Base-by-base conservation (phyloP, 2,329 filamentous ascomycete species). In the Claviceps digitariae region DNA sequence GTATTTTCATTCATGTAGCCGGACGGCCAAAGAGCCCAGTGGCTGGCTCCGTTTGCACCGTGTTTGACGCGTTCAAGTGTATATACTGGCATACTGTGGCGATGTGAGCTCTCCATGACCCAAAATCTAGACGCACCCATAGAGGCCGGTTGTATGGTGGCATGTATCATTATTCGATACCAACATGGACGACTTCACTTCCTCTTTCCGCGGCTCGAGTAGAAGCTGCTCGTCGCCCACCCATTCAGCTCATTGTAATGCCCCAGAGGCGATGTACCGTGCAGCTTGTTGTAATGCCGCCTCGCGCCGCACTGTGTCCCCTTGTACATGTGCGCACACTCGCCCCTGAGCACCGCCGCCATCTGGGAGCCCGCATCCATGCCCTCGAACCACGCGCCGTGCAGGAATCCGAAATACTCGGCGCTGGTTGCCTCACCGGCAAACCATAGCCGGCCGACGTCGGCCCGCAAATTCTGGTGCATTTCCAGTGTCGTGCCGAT, bases 391-490 rank as follows among this genome's bases (percentile, higher is more conserved):
- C 72, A 83, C 0, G 79, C 78, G 0, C 79, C 80, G 29, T 86
- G 83, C 61, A 86, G 58, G 64, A 82, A 86, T 0, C 83, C 83
- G 64, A 76, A 86, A 62, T 83, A 84, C 58, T 79, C 72, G 0
- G 79, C 72, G 44, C 76, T 82, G 0, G 75, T 83, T 1, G 77
- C 78, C 62, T 86, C 83, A 0, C 83, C 83, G 0, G 83, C 81
- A 56, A 84, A 86, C 69, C 75, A 84, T 3, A 86, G 63, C 0
- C 79, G 66, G 9, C 73, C 74, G 0, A 82, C 66, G 55, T 84
- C 84, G n/a, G 82, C 79, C 1, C 83, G 75, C 12, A 86, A 69
- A 57, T 86, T 86, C 61, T 86, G 77, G 58, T 86, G 83, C 68
- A 74, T 78, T 60, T 84, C 77, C 0, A 86, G 68, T 0, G 78